Conservation (phyloP, 176 grass and related monocot species). For the Carex myosuroides region DNA sequence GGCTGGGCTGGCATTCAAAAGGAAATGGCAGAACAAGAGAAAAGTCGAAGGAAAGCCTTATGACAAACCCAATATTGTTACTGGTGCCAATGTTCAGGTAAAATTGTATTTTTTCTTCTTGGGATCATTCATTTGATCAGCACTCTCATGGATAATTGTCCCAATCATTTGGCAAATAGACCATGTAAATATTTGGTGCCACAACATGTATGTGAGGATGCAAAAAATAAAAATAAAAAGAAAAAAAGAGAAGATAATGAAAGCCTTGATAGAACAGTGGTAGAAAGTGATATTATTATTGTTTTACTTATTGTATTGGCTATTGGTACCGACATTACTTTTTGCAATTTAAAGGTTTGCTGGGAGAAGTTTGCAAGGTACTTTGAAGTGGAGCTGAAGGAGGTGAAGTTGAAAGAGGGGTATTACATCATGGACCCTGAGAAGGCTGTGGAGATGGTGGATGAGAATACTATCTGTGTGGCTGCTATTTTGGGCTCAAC, state of each 20-base stretch:
- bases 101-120: not conserved
- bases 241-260: not conserved
- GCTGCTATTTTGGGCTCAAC: constrained; percentile 81
- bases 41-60: constrained; percentile 60
- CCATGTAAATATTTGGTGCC: not conserved
- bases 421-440: constrained; percentile 74
- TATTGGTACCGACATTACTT: not conserved
- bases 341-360: constrained; percentile 41
- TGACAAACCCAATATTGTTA: constrained; percentile 86
- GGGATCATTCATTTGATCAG: not conserved
- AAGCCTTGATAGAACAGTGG: not conserved
- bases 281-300: not conserved
- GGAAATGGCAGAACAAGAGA: constrained; percentile 75
- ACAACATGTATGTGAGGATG: not conserved
- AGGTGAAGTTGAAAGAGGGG: constrained; percentile 64
- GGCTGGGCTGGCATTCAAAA: constrained; percentile 72
- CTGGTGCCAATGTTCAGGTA: constrained; percentile 89
- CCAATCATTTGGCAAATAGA: not conserved
- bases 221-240: not conserved
- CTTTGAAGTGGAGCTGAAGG: constrained; percentile 74
- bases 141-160: not conserved
- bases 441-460: constrained; percentile 82
- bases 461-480: constrained; percentile 80
- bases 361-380: constrained; percentile 88
- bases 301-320: not conserved